Conservation (phyloP, 2,329 filamentous ascomycete genomes). For the Phaeosphaeria sp. region DNA sequence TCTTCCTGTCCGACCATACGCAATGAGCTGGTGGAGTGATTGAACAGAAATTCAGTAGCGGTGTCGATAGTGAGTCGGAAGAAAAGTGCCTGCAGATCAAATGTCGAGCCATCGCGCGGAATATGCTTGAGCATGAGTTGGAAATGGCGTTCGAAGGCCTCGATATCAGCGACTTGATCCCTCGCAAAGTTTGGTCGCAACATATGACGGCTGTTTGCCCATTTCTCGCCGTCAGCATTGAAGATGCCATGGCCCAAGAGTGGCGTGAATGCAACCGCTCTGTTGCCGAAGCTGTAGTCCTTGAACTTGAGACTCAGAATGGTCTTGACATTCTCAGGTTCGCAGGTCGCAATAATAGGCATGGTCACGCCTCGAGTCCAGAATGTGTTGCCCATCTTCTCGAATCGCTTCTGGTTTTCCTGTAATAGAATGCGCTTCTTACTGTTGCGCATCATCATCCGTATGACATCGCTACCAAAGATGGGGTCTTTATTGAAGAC, state of each 20-base stretch:
- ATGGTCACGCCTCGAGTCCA: constrained; percentile 45
- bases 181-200: constrained; percentile 63
- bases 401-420: constrained; percentile 31
- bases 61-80: constrained; percentile 59
- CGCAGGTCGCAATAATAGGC: constrained; percentile 50
- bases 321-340: constrained; percentile 58
- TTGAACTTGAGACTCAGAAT: constrained; percentile 55
- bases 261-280: constrained; percentile 46
- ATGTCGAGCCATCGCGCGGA: constrained; percentile 58
- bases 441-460: constrained; percentile 47
- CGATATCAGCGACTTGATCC: constrained; percentile 60
- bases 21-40: constrained; percentile 50
- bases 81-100: constrained; percentile 53
- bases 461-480: constrained; percentile 60
- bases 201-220: constrained; percentile 52
- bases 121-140: constrained; percentile 65
- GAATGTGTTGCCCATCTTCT: constrained; percentile 48
- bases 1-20: constrained; percentile 39
- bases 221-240: constrained; percentile 53
- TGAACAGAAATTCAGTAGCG: constrained; percentile 59
- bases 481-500: constrained; percentile 63
- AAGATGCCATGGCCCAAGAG: constrained; percentile 56
- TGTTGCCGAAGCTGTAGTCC: constrained; percentile 52
- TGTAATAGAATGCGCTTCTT: constrained; percentile 33
- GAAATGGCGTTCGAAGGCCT: constrained; percentile 68